Evolutionary conservation across 495 filamentous ascomycete species (phyloP).

Genomic region (Hyaloscypha bicolor): DNA sequence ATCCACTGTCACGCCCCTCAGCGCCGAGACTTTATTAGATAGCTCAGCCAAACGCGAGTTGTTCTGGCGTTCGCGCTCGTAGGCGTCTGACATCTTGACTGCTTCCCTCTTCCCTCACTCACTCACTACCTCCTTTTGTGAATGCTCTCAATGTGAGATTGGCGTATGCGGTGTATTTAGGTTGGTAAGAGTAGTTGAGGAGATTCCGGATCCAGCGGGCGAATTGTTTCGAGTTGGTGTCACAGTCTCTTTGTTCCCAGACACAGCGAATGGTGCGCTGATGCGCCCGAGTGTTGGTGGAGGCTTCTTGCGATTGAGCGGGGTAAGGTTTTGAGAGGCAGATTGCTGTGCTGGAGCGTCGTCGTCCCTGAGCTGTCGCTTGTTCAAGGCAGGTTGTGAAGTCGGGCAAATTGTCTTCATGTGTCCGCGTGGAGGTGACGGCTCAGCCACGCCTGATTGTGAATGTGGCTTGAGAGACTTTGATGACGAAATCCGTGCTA

Average conservation of each 20-base stretch:
- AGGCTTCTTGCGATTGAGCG: neutral
- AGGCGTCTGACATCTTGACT: constrained; percentile 83
- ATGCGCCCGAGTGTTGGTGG: constrained; percentile 7
- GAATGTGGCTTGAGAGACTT: constrained; percentile 1
- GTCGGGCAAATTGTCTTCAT: neutral
- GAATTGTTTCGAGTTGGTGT: constrained; percentile 14
- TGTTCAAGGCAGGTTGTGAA: neutral
- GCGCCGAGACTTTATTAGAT: constrained; percentile 82
- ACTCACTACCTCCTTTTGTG: neutral
- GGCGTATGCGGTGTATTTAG: neutral
- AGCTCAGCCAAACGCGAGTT: constrained; percentile 93
- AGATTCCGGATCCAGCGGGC: neutral
- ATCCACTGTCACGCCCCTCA: constrained; percentile 96
- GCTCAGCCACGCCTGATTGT: constrained; percentile 11
- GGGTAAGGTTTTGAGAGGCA: neutral
- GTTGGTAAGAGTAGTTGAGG: neutral
- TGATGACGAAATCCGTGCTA: neutral
- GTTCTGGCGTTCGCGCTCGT: constrained; percentile 95
- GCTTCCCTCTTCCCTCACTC: neutral
- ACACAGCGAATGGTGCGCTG: neutral
- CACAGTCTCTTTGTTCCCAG: constrained; percentile 9
- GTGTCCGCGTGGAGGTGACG: constrained; percentile 13
- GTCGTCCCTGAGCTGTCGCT: neutral
- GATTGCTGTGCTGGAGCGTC: neutral
- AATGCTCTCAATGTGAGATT: neutral